Evolutionary conservation across 495 filamentous ascomycete species (phyloP).

Genomic region (Annulohypoxylon maeteangense): DNA sequence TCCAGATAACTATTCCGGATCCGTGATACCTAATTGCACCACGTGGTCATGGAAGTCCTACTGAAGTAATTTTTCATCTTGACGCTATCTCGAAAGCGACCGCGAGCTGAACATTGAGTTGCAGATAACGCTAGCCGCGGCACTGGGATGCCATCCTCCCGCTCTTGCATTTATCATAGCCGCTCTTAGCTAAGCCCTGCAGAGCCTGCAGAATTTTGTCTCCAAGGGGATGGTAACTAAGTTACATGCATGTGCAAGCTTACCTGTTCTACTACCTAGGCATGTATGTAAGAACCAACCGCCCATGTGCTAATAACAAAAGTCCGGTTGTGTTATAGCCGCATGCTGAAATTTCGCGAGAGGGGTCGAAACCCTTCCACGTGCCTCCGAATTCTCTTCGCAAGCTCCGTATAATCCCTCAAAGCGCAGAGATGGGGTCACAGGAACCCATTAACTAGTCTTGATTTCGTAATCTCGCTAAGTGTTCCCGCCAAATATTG

Average conservation of each 20-base stretch:
- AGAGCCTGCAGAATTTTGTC: not conserved
- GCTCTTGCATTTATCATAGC: slow-evolving; percentile 1
- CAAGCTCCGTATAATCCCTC: not conserved
- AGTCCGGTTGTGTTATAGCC: not conserved
- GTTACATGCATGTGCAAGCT: not conserved
- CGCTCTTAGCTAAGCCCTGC: not conserved
- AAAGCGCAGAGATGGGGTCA: not conserved
- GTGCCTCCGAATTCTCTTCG: not conserved
- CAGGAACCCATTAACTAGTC: not conserved
- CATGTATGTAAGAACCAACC: not conserved
- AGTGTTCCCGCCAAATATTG: too few species aligned
- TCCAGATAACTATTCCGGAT: not conserved
- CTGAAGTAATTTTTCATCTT: not conserved
- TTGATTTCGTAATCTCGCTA: not conserved
- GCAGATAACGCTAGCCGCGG: not conserved
- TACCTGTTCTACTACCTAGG: not conserved
- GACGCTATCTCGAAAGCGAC: not conserved
- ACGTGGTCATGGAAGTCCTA: not conserved
- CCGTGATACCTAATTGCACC: not conserved
- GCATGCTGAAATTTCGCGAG: not conserved
- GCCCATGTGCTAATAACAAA: not conserved
- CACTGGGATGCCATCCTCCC: not conserved
- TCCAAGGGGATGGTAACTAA: not conserved
- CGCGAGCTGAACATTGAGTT: not conserved
- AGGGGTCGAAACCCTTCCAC: not conserved